Evolutionary conservation across 352 stramenopile genomes (phyloP).

Genomic region (Phytophthora hibernalis): DNA sequence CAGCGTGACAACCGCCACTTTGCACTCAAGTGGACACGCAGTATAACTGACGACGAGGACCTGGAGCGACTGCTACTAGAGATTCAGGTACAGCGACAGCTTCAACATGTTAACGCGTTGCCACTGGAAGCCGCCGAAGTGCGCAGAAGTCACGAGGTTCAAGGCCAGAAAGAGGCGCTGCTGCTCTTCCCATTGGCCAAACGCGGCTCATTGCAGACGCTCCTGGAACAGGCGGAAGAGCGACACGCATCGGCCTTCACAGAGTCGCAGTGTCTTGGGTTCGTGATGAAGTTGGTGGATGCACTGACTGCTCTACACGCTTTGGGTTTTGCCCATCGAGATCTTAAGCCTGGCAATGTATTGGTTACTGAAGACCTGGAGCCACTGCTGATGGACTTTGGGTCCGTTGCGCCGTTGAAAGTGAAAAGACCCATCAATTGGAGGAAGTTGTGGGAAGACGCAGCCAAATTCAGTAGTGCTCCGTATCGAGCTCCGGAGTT

Average conservation of each 20-base stretch:
- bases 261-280: conserved; percentile 51
- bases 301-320: conserved; percentile 67
- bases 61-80: conserved; percentile 70
- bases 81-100: conserved; percentile 67
- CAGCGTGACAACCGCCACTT: conserved; percentile 40
- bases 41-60: conserved; percentile 60
- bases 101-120: conserved; percentile 66
- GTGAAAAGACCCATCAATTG: conserved; percentile 46
- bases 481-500: conserved; percentile 93
- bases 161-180: conserved; percentile 56
- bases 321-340: conserved; percentile 69
- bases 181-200: conserved; percentile 66
- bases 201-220: conserved; percentile 65
- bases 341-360: conserved; percentile 83
- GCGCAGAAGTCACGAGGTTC: conserved; percentile 11
- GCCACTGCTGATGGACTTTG: conserved; percentile 83
- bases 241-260: conserved; percentile 45
- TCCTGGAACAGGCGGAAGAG: conserved; percentile 43
- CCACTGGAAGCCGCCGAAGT: conserved; percentile 63
- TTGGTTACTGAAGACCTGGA: conserved; percentile 57
- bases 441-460: conserved; percentile 79
- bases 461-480: conserved; percentile 84
- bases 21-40: conserved; percentile 76
- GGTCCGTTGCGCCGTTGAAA: conserved; percentile 59
- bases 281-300: conserved; percentile 63